Base-by-base conservation (phyloP, 306 rosid genomes). In the Acacia confusa region DNA sequence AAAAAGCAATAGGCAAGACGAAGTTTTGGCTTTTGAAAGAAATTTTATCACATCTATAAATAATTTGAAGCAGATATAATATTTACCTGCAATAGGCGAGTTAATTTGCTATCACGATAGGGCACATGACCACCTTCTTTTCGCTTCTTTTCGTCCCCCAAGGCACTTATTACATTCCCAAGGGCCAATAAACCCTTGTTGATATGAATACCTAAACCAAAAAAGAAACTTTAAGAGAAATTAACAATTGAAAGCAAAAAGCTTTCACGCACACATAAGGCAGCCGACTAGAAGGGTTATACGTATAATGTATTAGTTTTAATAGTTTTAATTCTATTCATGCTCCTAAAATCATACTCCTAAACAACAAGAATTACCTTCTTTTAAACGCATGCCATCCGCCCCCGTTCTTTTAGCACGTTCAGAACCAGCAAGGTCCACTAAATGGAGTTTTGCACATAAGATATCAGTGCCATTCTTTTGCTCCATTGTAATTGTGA, bases 81-180 rank as follows among this genome's bases (percentile, higher is more conserved):
- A 17, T 87, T 75, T 84, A 84, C 99, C 98, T 96, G 98, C 82
- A 96, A 81, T 66, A 96, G 84, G 45, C 99, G 96, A 9, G 99
- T 96, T 75, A 93, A 83, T 87, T 96, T 93, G 92, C 99, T 96
- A 83, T 96, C 99, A 68, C 99, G 93, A 74, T 93, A 96, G 36
- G 99, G 99, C 67, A 96, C 97, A 11, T 93, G 97, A 25, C 98
- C 97, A 53, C 99, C 99, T 88, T 96, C 99, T 91, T 86, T 96
- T 72, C 97, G 86, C 81, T 92, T 96, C 82, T 90, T 91, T 85
- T 96, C 99, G 88, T 96, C 99, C 78, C 99, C 98, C 86, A 96
- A 74, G 41, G 99, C 99, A 84, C 98, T 96, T 84, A 96, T 96
- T 70, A 93, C 98, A 68, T 96, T 96, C 58, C 97, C 99, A 45